Evolutionary conservation across 2,329 filamentous ascomycete genomes (phyloP), one percentile per base, ranked within the genome.

Genomic region (Leptographium lundbergii): DNA sequence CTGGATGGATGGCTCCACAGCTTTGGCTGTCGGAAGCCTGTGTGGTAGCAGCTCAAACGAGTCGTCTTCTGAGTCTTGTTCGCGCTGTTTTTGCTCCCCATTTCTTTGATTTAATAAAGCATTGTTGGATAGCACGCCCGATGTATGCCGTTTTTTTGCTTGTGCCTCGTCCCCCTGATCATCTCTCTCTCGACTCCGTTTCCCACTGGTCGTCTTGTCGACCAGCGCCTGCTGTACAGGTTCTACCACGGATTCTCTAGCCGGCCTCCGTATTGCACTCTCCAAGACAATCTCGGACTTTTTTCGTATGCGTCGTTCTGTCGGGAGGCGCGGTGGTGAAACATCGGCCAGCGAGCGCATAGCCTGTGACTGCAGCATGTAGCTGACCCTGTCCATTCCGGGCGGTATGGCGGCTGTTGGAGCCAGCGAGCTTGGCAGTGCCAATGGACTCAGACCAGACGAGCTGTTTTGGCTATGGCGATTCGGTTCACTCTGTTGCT

Each of bases 361-460:
- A 9, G 29, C 56, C 24, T 48, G 48, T 9, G 50, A 47, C 27
- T 47, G 34, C 25, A 62, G 24, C 50, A 61, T 17, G 39, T 59
- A 61, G 4, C 10, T 6, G 25, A 58, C 32, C 4, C 19, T 45
- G 56, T 59, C 47, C 45, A 60, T 51, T 4, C 58, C 61, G 0
- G 36, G n/a, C 13, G 62, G 62, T 2, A 62, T 22, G 3, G 39
- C 59, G 3, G 32, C 29, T 29, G 62, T 50, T 4, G 48, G 42
- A 1, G 56, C 13, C 5, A 34, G 45, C 14, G 62, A 60, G 50
- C 57, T 57, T 4, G 62, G 60, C n/a, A 61, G 32, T 3, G 7
- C 27, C 22, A 61, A 29, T 25, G 59, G 47, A n/a, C 25, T 52
- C 24, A 32, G 25, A 27, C 52, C 22, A 25, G 59, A 58, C 9